Percentiles rank a stretch among this genome's conserved stretches.
phyloP scores from a whole-genome alignment of 1,139 yeast species.

The Kodamaea sp. region DNA sequence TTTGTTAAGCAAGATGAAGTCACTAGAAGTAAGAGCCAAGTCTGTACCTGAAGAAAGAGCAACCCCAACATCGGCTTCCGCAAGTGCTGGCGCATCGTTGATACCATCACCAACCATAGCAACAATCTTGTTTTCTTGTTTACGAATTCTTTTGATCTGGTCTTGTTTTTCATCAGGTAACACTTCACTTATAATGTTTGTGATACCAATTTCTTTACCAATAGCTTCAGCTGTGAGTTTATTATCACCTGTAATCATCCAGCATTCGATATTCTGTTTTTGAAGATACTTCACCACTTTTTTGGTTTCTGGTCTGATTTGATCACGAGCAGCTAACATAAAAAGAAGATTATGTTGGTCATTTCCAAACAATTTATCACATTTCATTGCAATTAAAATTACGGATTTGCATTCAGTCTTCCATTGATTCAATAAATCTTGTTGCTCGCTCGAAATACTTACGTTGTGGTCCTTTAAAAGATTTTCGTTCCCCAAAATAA shows the following conservation, averaged over 20 bases:
- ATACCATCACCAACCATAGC: slow-evolving; percentile 68
- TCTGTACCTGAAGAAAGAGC: slow-evolving; percentile 60
- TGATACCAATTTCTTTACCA: slow-evolving; percentile 61
- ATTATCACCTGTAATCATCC: slow-evolving; percentile 77
- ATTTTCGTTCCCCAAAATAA: slow-evolving; percentile 63
- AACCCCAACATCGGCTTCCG: slow-evolving; percentile 57
- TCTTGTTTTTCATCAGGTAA: slow-evolving; percentile 70
- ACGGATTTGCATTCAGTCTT: slow-evolving; percentile 62
- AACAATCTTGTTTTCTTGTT: slow-evolving; percentile 30
- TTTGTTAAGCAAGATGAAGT: slow-evolving; percentile 50
- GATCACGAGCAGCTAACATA: slow-evolving; percentile 60
- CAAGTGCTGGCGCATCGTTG: slow-evolving; percentile 61
- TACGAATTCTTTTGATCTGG: slow-evolving; percentile 53
- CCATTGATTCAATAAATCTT: slow-evolving; percentile 45
- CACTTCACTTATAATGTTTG: slow-evolving; percentile 67
- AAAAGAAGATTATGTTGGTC: slow-evolving; percentile 37
- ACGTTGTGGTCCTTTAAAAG: slow-evolving; percentile 45
- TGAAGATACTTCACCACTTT: slow-evolving; percentile 48
- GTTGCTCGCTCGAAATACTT: slow-evolving; percentile 23
- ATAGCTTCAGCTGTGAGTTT: slow-evolving; percentile 63
- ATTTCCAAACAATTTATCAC: slow-evolving; percentile 24
- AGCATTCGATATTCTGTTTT: slow-evolving; percentile 49
- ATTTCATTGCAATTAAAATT: slow-evolving; percentile 49
- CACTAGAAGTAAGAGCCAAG: slow-evolving; percentile 55
- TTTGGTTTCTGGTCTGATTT: slow-evolving; percentile 59